These are phyloP conservation scores for Paraphoma chrysanthemicola DNA, from an alignment of 2,329 filamentous ascomycete species.

Conservation along the genomic window DNA sequence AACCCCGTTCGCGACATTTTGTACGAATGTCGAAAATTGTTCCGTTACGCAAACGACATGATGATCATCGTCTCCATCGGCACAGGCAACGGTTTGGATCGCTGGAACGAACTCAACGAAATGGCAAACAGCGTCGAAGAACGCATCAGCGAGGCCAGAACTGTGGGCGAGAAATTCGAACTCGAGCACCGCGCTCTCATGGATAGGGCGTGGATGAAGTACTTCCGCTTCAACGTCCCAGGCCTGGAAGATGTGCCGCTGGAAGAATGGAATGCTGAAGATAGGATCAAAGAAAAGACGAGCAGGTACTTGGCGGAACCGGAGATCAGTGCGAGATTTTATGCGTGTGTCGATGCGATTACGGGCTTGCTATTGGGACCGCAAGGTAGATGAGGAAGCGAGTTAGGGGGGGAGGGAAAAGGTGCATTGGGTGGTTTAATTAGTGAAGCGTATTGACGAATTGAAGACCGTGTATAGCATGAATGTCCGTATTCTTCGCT, in stretches of 20 bases:
- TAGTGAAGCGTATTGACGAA: no score
- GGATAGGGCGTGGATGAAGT: slow-evolving; percentile 39
- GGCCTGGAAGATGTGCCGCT: slow-evolving; percentile 35
- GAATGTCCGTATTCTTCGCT: no score
- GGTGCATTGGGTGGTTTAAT: no score
- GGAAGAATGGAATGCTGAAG: slow-evolving; percentile 38
- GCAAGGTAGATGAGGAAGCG: not conserved
- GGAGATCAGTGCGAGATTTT: slow-evolving; percentile 33
- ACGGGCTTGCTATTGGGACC: slow-evolving; percentile 23
- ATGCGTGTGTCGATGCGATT: slow-evolving; percentile 39
- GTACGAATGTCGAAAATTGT: slow-evolving; percentile 41
- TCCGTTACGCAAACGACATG: slow-evolving; percentile 39
- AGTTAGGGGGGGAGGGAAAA: no score
- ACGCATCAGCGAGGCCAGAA: slow-evolving; percentile 22
- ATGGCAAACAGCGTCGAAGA: slow-evolving; percentile 37
- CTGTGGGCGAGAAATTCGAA: slow-evolving; percentile 31
- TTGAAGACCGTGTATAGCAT: no score
- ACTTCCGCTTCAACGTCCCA: slow-evolving; percentile 41
- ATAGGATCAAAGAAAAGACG: slow-evolving; percentile 37
- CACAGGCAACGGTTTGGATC: slow-evolving; percentile 29
- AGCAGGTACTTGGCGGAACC: slow-evolving; percentile 31
- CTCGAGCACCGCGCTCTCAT: slow-evolving; percentile 31
- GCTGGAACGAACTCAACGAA: slow-evolving; percentile 24
- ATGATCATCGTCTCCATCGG: slow-evolving; percentile 42
- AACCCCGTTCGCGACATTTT: slow-evolving; percentile 40